These are phyloP conservation scores for Geosmithia putterillii DNA, from an alignment of 2,329 filamentous ascomycete genomes.

Conservation along the genomic window DNA sequence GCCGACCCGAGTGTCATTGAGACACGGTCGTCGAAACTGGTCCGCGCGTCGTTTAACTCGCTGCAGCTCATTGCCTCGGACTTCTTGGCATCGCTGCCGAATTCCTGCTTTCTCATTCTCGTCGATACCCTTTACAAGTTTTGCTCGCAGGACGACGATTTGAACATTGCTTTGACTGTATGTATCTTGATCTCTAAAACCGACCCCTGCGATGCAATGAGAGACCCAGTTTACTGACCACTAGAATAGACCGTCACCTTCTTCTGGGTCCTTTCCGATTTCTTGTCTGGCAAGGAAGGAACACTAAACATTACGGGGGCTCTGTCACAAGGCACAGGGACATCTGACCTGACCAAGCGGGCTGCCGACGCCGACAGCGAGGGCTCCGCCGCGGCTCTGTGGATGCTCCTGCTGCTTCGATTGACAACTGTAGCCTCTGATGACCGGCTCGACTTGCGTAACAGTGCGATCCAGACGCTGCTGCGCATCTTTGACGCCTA, in stretches of 20 bases:
- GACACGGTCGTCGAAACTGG: slow-evolving; percentile 59
- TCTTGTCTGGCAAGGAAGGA: slow-evolving; percentile 51
- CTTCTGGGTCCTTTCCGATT: slow-evolving; percentile 92
- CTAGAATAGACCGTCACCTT: slow-evolving; percentile 66
- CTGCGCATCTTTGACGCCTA: slow-evolving; percentile 88
- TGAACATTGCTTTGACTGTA: slow-evolving; percentile 90
- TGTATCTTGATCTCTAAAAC: too few species aligned
- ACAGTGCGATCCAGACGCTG: slow-evolving; percentile 83
- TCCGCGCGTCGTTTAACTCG: slow-evolving; percentile 78
- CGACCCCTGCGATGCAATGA: background rate
- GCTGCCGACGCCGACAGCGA: slow-evolving; percentile 46
- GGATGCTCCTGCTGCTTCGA: slow-evolving; percentile 64
- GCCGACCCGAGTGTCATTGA: slow-evolving; percentile 23
- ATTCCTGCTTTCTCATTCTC: slow-evolving; percentile 61
- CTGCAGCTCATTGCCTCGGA: slow-evolving; percentile 90
- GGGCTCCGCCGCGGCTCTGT: slow-evolving; percentile 58
- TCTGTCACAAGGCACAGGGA: slow-evolving; percentile 38
- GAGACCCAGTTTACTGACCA: background rate
- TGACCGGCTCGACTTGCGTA: slow-evolving; percentile 62
- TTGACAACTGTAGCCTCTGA: slow-evolving; percentile 62
- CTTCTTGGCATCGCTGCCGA: slow-evolving; percentile 65
- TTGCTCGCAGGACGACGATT: slow-evolving; percentile 76
- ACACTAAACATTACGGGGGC: slow-evolving; percentile 45
- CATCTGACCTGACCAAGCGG: slow-evolving; percentile 39
- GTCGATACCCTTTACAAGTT: slow-evolving; percentile 85